Conservation (phyloP, 129 eudicot genomes). For the Escallonia rubra region DNA sequence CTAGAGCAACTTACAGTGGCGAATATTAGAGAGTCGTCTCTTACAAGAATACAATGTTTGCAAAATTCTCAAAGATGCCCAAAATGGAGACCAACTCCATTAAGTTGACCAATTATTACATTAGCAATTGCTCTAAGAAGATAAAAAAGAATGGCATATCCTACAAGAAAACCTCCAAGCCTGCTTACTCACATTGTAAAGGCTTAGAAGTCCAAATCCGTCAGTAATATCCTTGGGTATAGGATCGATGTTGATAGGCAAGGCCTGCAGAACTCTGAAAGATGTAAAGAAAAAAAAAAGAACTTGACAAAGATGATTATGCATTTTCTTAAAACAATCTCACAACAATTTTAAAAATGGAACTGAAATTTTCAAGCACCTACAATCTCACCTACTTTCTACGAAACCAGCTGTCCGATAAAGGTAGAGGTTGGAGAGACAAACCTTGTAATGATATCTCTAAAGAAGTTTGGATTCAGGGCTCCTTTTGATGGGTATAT, state of each 20-base stretch:
- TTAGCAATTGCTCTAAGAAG: too few species aligned
- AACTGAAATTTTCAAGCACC: too few species aligned
- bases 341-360: too few species aligned
- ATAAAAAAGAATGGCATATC: background rate
- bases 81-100: too few species aligned
- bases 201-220: conserved; percentile 62
- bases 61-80: too few species aligned
- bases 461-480: conserved; percentile 58
- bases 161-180: background rate
- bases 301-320: background rate
- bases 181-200: conserved; percentile 62
- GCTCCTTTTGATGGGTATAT: conserved; percentile 92
- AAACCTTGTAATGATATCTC: conserved; percentile 72
- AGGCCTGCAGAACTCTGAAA: conserved; percentile 57
- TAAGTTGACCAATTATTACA: too few species aligned
- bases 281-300: conserved; percentile 8
- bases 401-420: too few species aligned
- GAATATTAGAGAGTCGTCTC: too few species aligned
- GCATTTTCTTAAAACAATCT: background rate
- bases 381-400: too few species aligned
- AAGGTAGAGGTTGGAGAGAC: conserved; percentile 2
- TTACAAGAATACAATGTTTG: too few species aligned
- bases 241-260: conserved; percentile 73
- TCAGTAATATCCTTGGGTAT: conserved; percentile 61
- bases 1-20: too few species aligned